Base-by-base conservation (phyloP, 305 asterid species). In the Plantago coronopus region DNA sequence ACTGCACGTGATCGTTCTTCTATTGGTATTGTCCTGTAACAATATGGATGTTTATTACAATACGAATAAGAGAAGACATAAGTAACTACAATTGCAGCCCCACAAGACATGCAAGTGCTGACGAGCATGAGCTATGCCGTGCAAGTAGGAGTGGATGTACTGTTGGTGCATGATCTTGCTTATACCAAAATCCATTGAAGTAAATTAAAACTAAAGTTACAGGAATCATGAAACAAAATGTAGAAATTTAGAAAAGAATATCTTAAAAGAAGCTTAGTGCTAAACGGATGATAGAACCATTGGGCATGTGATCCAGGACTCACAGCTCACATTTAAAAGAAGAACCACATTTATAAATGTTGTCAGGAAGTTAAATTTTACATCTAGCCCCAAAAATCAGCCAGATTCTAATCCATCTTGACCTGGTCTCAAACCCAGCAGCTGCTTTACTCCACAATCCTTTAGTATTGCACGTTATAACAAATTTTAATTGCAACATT, bases 1-100 rank as follows among this genome's bases (percentile, higher is more conserved):
- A 93, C 99, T 56, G 99, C 99, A 57, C 99, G 91, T 25, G 97
- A 93, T 19, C 97, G 97, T 74, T 93, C 99, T 71, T 82, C 87
- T 66, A 83, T 48, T 54, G 99, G 99, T 76, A 93, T 87, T 57
- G 85, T 58, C 89, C 99, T 93, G 95, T 38, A 76, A 69, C 13
- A 63, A 54, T 63, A 38, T 65, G 54, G 43, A 29, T 61, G 53
- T 54, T 50, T 7, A 22, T 54, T 54, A 69, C 12, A 57, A 48
- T 34, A 50, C 49, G 27, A 71, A 45, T 3, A 59, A 67, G 31
- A 6, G 21, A 23, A 54, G 58, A 34, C 43, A 44, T 38, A 61
- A 49, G 34, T 12, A 31, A 55, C 17, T 38, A 19, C 18, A 63
- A 40, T 29, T n/a, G 16, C 17, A 45, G 17, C 22, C 42, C 63